Evolutionary conservation across 2,329 filamentous ascomycete genomes (phyloP), one percentile per base, ranked within the genome.

Genomic region (Alternaria infectoria): DNA sequence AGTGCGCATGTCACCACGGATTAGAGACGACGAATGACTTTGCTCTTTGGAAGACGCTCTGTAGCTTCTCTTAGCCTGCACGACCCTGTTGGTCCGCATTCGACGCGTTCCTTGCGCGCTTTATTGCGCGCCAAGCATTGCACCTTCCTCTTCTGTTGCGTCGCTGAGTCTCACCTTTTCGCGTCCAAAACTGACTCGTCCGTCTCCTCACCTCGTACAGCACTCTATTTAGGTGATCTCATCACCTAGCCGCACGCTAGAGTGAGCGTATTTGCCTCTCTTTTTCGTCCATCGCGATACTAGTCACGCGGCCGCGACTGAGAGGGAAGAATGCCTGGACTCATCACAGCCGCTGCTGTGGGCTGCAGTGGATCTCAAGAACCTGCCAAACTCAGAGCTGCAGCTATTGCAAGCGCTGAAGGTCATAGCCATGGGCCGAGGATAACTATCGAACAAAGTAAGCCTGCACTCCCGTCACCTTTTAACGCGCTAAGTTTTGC

Each of bases 211-310:
- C 32, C 15, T 10, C 32, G 0, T 10, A 6, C 32, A 40, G 4
- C 32, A 17, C 4, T 6, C 8, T 10, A 8, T 9, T 1, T 40
- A n/a, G 15, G 32, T 3, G 2, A n/a, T 5, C 8, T n/a, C 15
- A 4, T n/a, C 32, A 9, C 15, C 2, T 2, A n/a, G 32, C 15
- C 5, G 2, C 1, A 9, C 32, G 32, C 2, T 4, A 3, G 2
- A 40, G 32, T 8, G 15, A 36, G 32, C 15, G 30, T 36, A 0
- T n/a, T 15, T 1, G 30, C 13, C 30, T 8, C 13, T 36, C 30
- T 7, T 36, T 36, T 4, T 36, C 30, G 13, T 36, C 4, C 30
- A 0, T 8, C 7, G 30, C 30, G 13, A 36, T 4, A 36, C 13
- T 4, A 7, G 30, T 36, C 30, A 36, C 30, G 13, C 30, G 6